Evolutionary conservation across 345 rosid species (phyloP), one percentile per base, ranked within the genome.

Genomic region (Moricandia moricandioides): DNA sequence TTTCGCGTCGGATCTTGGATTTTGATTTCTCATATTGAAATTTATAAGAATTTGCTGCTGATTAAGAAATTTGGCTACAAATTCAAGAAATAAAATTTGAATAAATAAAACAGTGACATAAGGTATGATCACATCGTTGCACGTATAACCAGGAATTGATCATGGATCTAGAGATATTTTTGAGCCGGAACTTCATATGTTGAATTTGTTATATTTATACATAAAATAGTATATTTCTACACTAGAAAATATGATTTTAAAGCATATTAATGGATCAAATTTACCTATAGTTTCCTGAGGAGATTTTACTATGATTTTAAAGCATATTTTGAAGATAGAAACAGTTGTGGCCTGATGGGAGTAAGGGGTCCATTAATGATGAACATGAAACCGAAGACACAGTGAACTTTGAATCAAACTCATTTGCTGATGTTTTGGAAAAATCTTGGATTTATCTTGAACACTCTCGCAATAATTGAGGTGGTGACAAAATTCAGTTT

Each of bases 301-400:
- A 21, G 24, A 21, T 21, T 21, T 21, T 21, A 21, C 24, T 21
- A 21, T 21, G 24, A 21, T 21, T 21, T 21, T 21, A 21, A 21
- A 21, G 24, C 24, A 21, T 21, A 21, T 21, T 71, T 7, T 54
- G n/a, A 55, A 29, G 4, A 31, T 67, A 67, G 9, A 67, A 47
- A 65, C 61, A 72, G 49, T 33, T 62, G 71, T 75, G 68, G 77
- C 21, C 21, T 7, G 24, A 49, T 74, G 67, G 73, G 49, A 62
- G 78, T 74, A 65, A 8, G 77, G 81, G 83, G 81, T 57, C 83
- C 81, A 80, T 76, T 61, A 77, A 82, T 80, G 79, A 82, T 80
- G 75, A 79, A 69, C 62, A 68, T 51, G 66, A 65, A 67, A 72
- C 60, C 52, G 37, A 72, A 26, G 54, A 56, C 65, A 59, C 59